These are phyloP conservation scores for Penicillium sp. DNA, from an alignment of 2,329 filamentous ascomycete species.

Conservation along the genomic window DNA sequence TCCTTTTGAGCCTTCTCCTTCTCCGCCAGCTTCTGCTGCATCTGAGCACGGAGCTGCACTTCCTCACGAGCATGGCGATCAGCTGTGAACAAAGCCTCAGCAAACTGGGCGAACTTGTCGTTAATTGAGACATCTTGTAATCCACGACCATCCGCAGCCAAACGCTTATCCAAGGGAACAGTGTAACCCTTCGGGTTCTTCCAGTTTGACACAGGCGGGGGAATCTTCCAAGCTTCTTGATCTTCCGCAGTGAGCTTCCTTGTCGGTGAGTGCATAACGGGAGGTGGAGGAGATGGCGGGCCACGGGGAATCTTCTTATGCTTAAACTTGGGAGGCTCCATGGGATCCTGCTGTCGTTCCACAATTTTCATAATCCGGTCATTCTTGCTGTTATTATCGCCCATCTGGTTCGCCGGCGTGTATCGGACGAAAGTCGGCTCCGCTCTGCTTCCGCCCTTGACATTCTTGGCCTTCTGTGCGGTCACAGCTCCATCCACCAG, in stretches of 20 bases:
- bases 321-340: slow-evolving; percentile 98
- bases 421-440: slow-evolving; percentile 95
- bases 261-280: slow-evolving; percentile 91
- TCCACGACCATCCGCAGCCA: slow-evolving; percentile 89
- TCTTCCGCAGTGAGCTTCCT: slow-evolving; percentile 95
- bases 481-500: slow-evolving; percentile 83
- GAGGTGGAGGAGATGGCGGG: slow-evolving; percentile 87
- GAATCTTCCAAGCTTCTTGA: slow-evolving; percentile 93
- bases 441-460: slow-evolving; percentile 74
- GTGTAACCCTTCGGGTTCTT: slow-evolving; percentile 99
- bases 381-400: slow-evolving; percentile 77
- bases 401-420: slow-evolving; percentile 96
- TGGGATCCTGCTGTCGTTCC: slow-evolving; percentile 85
- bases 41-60: slow-evolving; percentile 83
- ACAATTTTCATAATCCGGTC: slow-evolving; percentile 99
- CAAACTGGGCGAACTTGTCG: slow-evolving; percentile 96
- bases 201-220: slow-evolving; percentile 93
- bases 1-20: slow-evolving; percentile 96
- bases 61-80: slow-evolving; percentile 94
- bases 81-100: slow-evolving; percentile 89
- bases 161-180: slow-evolving; percentile 88
- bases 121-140: slow-evolving; percentile 94
- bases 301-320: slow-evolving; percentile 97
- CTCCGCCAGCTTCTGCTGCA: slow-evolving; percentile 95
- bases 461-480: slow-evolving; percentile 93